phyloP scores from a whole-genome alignment of 768 basidiomycete species.

The Lactifluus echinatus region DNA sequence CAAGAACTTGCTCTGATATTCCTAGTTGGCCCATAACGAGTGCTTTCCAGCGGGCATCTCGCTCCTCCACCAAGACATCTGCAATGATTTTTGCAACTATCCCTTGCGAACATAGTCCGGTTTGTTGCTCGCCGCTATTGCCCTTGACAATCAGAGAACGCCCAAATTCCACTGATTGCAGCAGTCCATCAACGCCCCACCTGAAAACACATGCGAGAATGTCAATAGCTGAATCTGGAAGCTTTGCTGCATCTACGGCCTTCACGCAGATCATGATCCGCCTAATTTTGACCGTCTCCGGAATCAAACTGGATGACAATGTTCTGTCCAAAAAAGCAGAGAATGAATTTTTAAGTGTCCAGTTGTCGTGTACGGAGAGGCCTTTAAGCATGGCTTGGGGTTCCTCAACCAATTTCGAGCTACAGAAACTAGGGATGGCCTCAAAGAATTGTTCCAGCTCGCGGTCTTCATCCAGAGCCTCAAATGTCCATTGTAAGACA shows the following conservation, averaged over 20 bases:
- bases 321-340: not conserved
- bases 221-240: not conserved
- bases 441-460: not conserved
- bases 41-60: not conserved
- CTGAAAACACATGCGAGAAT: not conserved
- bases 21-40: not conserved
- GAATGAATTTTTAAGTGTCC: not conserved
- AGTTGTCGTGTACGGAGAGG: not conserved
- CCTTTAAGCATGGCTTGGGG: not conserved
- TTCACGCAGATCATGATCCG: not conserved
- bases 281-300: not conserved
- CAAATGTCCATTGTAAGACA: not conserved
- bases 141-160: not conserved
- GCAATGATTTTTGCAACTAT: not conserved
- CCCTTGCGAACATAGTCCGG: not conserved
- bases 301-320: not conserved
- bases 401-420: not conserved
- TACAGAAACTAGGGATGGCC: not conserved
- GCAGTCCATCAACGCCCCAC: not conserved
- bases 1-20: not conserved
- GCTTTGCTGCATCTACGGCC: not conserved
- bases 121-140: not conserved
- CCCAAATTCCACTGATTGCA: not conserved
- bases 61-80: not conserved
- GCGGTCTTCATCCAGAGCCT: not conserved